Percentiles rank a stretch among this genome's conserved stretches.
Evolutionary conservation across 2,329 filamentous ascomycete species (phyloP).

Genomic region (Pyrenochaeta sp.): DNA sequence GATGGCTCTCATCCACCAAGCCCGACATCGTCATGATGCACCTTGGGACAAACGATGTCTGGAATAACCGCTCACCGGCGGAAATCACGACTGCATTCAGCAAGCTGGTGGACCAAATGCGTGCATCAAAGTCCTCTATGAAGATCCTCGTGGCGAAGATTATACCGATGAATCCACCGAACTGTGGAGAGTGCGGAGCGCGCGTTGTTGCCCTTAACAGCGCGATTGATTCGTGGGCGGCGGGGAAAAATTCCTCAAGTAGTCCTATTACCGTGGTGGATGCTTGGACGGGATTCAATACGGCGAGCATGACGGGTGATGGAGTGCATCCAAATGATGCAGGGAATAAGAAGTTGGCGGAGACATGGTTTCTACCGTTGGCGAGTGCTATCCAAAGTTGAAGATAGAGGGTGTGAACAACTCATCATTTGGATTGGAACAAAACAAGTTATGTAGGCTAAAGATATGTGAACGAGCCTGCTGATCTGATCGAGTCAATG

Average conservation of each 20-base stretch:
- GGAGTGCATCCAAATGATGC: constrained; percentile 37
- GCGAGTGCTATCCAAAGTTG: constrained; percentile 11
- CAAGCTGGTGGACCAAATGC: constrained; percentile 53
- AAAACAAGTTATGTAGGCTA: not conserved
- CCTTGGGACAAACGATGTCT: constrained; percentile 53
- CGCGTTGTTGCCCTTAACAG: constrained; percentile 27
- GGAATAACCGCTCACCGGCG: constrained; percentile 36
- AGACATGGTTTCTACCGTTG: constrained; percentile 20
- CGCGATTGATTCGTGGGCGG: constrained; percentile 27
- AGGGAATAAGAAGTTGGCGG: constrained; percentile 25
- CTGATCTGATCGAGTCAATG: no score
- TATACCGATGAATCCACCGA: constrained; percentile 17
- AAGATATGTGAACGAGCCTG: not conserved
- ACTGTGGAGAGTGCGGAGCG: constrained; percentile 13
- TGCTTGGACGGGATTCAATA: constrained; percentile 28
- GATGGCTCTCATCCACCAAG: constrained; percentile 47
- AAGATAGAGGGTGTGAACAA: not conserved
- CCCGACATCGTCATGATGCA: constrained; percentile 56
- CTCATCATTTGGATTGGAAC: not conserved
- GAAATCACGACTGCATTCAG: constrained; percentile 46
- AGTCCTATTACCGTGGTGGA: constrained; percentile 31
- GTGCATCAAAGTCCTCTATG: constrained; percentile 48
- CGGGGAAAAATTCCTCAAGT: constrained; percentile 7
- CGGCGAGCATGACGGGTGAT: constrained; percentile 29
- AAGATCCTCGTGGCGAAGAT: constrained; percentile 45